Conservation (phyloP, 148 eudicot species). For the Rhododendron simsii region DNA sequence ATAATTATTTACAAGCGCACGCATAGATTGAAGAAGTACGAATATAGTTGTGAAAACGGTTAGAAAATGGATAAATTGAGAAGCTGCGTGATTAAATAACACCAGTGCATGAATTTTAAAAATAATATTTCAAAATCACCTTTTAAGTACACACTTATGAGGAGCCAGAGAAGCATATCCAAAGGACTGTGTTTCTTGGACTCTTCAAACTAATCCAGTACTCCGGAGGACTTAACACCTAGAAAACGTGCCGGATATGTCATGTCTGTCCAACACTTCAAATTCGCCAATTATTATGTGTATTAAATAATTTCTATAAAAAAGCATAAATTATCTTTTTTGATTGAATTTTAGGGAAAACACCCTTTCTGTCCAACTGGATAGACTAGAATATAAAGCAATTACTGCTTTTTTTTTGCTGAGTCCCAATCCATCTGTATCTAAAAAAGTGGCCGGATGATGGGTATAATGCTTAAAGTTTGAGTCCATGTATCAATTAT, state of each 20-base stretch:
- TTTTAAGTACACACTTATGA: background rate
- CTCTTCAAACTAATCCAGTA: background rate
- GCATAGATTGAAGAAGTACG: background rate
- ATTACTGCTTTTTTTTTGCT: background rate
- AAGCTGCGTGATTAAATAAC: background rate
- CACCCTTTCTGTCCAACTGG: background rate
- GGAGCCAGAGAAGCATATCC: background rate
- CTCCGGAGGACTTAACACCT: background rate
- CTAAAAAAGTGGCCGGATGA: background rate
- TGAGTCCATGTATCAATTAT: background rate
- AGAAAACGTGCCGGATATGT: background rate
- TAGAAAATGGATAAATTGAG: background rate
- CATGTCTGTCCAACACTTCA: background rate
- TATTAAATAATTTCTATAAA: background rate
- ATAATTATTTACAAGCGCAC: background rate
- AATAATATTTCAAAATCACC: background rate
- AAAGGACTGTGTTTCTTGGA: background rate
- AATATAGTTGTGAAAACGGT: background rate
- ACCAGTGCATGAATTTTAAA: background rate
- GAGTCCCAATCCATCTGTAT: background rate
- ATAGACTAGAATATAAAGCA: background rate
- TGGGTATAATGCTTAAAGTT: background rate
- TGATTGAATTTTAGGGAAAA: background rate
- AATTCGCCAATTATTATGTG: background rate
- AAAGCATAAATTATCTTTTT: background rate